Evolutionary conservation across 139 green algal species (phyloP).

Genomic region (Closterium sp.): DNA sequence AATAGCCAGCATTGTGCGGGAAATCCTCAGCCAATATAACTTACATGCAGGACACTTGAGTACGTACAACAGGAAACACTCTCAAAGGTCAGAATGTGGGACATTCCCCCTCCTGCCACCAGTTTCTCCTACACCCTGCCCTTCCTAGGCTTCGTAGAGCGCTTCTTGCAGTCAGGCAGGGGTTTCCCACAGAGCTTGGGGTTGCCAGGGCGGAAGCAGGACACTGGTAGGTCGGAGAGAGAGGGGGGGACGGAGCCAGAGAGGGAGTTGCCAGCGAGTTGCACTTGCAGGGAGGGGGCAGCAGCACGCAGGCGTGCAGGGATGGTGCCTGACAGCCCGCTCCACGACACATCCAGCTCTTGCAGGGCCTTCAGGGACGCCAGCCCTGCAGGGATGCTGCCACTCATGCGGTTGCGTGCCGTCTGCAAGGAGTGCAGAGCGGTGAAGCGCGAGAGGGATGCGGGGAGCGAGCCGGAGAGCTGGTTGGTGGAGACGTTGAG

Average conservation of each 20-base stretch:
- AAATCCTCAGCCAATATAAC: too few species aligned
- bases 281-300: background rate
- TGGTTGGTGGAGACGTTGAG: background rate
- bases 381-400: background rate
- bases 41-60: too few species aligned
- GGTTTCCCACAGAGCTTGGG: background rate
- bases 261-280: background rate
- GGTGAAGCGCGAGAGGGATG: background rate
- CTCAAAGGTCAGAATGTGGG: too few species aligned
- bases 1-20: too few species aligned
- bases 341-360: background rate
- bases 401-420: background rate
- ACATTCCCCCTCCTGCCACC: too few species aligned
- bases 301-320: background rate
- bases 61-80: too few species aligned
- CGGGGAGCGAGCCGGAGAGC: background rate
- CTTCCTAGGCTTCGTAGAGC: background rate
- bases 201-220: background rate
- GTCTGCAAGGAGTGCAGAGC: background rate
- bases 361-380: background rate
- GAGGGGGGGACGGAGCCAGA: background rate
- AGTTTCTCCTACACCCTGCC: too few species aligned
- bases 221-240: background rate
- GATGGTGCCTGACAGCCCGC: background rate
- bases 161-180: background rate